phyloP scores from a whole-genome alignment of 2,329 filamentous ascomycete genomes.

The Aspergillus japonicus region DNA sequence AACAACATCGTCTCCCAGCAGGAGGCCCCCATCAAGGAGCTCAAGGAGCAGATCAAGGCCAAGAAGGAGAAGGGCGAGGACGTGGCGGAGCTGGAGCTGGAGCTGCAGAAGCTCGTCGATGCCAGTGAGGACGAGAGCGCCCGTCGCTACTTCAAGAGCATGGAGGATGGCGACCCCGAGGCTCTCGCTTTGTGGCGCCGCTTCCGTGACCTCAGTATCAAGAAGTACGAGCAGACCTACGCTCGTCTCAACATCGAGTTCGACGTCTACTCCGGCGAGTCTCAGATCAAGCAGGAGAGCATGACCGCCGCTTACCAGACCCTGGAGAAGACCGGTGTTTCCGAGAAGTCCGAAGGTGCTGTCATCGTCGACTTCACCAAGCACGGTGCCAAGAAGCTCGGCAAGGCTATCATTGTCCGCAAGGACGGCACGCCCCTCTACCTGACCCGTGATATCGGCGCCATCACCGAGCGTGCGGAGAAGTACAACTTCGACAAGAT shows the following conservation, averaged over 20 bases:
- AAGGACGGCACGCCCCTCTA: slow-evolving; percentile 68
- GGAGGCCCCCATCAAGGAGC: slow-evolving; percentile 56
- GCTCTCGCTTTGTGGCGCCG: slow-evolving; percentile 62
- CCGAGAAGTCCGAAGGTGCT: slow-evolving; percentile 64
- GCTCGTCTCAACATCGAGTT: slow-evolving; percentile 64
- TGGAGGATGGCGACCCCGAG: slow-evolving; percentile 61
- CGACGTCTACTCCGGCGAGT: slow-evolving; percentile 68
- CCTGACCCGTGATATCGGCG: slow-evolving; percentile 67
- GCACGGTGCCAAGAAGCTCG: slow-evolving; percentile 65
- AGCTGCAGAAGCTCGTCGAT: slow-evolving; percentile 50
- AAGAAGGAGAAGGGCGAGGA: slow-evolving; percentile 52
- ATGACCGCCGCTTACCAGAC: slow-evolving; percentile 60
- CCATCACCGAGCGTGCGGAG: slow-evolving; percentile 62
- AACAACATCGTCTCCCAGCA: slow-evolving; percentile 57
- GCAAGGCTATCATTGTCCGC: slow-evolving; percentile 65
- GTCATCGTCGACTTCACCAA: slow-evolving; percentile 69
- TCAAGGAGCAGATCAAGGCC: slow-evolving; percentile 51
- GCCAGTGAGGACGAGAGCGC: slow-evolving; percentile 61
- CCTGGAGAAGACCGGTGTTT: slow-evolving; percentile 60
- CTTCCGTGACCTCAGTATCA: slow-evolving; percentile 64
- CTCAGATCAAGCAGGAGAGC: slow-evolving; percentile 62
- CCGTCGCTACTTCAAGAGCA: slow-evolving; percentile 65
- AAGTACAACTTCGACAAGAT: slow-evolving; percentile 65
- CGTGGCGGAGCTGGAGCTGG: slow-evolving; percentile 48
- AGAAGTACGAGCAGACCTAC: slow-evolving; percentile 64